Conservation (phyloP, 208 protist genomes). For the Crithidia brevicula region DNA sequence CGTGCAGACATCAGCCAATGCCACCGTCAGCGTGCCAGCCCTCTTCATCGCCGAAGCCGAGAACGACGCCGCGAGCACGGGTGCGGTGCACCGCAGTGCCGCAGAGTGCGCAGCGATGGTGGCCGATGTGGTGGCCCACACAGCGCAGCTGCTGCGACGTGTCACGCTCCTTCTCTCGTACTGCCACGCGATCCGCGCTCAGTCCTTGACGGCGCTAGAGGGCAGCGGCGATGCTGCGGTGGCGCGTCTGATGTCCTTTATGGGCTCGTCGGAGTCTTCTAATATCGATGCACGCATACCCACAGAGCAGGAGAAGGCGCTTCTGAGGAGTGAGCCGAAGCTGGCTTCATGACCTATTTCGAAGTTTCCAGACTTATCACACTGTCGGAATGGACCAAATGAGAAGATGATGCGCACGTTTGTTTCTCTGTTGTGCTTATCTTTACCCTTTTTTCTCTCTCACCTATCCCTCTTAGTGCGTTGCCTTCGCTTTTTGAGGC, state of each 20-base stretch:
- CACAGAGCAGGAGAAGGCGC: slow-evolving; percentile 27
- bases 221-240: slow-evolving; percentile 18
- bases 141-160: slow-evolving; percentile 28
- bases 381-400: too few relatives aligned
- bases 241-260: slow-evolving; percentile 12
- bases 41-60: slow-evolving; percentile 18
- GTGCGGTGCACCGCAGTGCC: slow-evolving; percentile 11
- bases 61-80: slow-evolving; percentile 14
- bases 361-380: too few relatives aligned
- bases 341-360: too few relatives aligned
- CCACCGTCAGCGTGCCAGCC: slow-evolving; percentile 11
- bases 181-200: slow-evolving; percentile 28
- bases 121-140: slow-evolving; percentile 15
- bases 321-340: slow-evolving; percentile 21
- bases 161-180: slow-evolving; percentile 27
- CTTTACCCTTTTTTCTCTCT: too few relatives aligned
- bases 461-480: too few relatives aligned
- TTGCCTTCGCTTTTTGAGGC: too few relatives aligned
- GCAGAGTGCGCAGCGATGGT: slow-evolving; percentile 19
- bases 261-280: slow-evolving; percentile 6
- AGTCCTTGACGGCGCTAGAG: slow-evolving; percentile 24
- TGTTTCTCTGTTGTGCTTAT: too few relatives aligned
- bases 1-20: background rate
- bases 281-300: slow-evolving; percentile 21
- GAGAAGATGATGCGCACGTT: too few relatives aligned